A percentile compares a stretch with the other conserved stretches of the same genome.
phyloP scores from a whole-genome alignment of 1,139 yeast genomes.

The Hyphopichia buzzinii region DNA sequence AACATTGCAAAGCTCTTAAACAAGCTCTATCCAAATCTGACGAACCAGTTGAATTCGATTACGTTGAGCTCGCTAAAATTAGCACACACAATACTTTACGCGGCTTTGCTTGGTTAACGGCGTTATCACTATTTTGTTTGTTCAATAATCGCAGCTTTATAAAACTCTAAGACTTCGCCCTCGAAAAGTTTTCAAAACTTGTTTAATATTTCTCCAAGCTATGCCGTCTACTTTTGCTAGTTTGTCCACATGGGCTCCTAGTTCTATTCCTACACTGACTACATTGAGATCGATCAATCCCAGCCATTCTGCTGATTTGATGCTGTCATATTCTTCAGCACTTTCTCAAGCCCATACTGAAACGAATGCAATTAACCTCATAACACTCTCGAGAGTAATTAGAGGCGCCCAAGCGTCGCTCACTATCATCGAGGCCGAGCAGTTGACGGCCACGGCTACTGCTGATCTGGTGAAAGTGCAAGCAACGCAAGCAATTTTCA shows the following conservation, averaged over 20 bases:
- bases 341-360: slow-evolving; percentile 13
- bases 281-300: slow-evolving; percentile 10
- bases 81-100: too few relatives aligned
- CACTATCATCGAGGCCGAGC: slow-evolving; percentile 27
- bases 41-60: too few relatives aligned
- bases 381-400: slow-evolving; percentile 17
- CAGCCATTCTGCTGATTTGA: slow-evolving; percentile 7
- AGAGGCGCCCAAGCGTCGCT: slow-evolving; percentile 40
- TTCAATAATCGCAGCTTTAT: too few relatives aligned
- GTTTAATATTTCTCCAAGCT: too few relatives aligned
- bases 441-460: slow-evolving; percentile 41
- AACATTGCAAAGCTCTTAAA: too few relatives aligned
- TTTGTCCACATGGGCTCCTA: slow-evolving; percentile 28
- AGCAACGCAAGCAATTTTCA: slow-evolving; percentile 30
- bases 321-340: slow-evolving; percentile 13
- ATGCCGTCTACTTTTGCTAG: neutral
- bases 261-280: slow-evolving; percentile 25
- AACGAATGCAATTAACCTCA: slow-evolving; percentile 12
- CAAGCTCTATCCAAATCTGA: too few relatives aligned
- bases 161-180: too few relatives aligned
- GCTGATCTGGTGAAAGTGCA: slow-evolving; percentile 20
- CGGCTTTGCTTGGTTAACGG: too few relatives aligned
- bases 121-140: too few relatives aligned
- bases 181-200: too few relatives aligned
- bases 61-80: too few relatives aligned